Evolutionary conservation across 306 rosid species (phyloP).

Genomic region (Abrus precatorius): DNA sequence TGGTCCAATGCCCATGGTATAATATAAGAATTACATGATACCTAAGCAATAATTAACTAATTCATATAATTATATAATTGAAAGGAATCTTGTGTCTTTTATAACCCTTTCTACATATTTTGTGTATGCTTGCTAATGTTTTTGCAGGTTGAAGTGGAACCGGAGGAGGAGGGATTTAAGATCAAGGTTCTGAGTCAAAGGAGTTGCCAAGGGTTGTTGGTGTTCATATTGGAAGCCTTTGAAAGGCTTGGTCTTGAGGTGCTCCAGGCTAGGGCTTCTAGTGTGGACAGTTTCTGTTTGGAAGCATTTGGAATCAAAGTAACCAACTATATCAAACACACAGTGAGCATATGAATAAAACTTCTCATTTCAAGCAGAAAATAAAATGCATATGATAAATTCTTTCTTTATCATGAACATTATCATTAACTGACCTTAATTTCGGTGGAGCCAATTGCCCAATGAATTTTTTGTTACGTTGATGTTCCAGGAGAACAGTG

Average conservation of each 20-base stretch:
- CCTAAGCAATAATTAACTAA: neutral
- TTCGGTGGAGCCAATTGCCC: slow-evolving; percentile 24
- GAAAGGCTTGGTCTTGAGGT: slow-evolving; percentile 70
- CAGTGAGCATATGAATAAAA: too few species aligned
- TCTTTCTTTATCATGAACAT: neutral
- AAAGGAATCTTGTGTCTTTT: slow-evolving; percentile 14
- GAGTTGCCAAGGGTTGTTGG: slow-evolving; percentile 62
- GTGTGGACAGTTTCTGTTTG: slow-evolving; percentile 52
- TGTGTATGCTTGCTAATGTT: neutral
- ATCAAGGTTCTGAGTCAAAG: slow-evolving; percentile 51
- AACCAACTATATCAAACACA: neutral
- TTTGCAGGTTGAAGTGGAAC: slow-evolving; percentile 59
- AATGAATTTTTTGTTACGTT: neutral
- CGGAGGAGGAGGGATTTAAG: slow-evolving; percentile 54
- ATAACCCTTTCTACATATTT: neutral
- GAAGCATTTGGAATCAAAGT: slow-evolving; percentile 61
- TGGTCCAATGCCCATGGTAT: slow-evolving; percentile 55
- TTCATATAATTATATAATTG: neutral
- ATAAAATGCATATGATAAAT: neutral
- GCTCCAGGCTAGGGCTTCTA: slow-evolving; percentile 66
- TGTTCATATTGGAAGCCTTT: slow-evolving; percentile 65
- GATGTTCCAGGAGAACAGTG: slow-evolving; percentile 43
- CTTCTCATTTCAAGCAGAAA: neutral
- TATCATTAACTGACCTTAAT: neutral
- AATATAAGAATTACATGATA: neutral